These are phyloP conservation scores for Hyparrhenia diplandra DNA, from an alignment of 176 grass and related monocot species.

Conservation along the genomic window DNA sequence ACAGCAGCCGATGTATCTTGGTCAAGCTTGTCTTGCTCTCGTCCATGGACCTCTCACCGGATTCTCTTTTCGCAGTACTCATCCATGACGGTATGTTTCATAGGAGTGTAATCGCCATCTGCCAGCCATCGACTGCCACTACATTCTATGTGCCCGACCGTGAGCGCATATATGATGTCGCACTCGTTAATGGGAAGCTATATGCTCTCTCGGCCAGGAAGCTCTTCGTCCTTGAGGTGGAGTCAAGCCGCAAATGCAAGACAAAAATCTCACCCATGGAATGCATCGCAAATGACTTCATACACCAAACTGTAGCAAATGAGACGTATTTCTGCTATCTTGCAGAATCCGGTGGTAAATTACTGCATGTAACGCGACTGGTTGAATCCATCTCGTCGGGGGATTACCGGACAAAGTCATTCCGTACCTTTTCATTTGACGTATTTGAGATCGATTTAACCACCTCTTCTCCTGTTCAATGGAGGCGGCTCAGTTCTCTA, in stretches of 20 bases:
- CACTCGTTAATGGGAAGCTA: background rate
- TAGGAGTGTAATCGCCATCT: background rate
- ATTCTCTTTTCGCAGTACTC: too few relatives aligned
- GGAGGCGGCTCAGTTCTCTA: background rate
- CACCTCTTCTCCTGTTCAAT: background rate
- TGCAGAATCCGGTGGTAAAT: background rate
- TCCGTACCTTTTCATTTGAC: background rate
- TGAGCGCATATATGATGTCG: background rate
- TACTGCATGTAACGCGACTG: background rate
- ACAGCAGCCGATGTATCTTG: too few relatives aligned
- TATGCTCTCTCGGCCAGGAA: background rate
- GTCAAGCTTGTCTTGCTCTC: background rate
- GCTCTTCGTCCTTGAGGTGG: background rate
- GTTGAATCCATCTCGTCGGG: background rate
- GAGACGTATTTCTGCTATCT: background rate
- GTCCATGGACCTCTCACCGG: background rate
- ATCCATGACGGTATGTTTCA: too few relatives aligned
- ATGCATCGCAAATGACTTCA: background rate
- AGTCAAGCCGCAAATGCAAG: too few relatives aligned
- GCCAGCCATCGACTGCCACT: background rate
- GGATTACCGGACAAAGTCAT: background rate
- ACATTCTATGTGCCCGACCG: background rate
- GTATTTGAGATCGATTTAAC: background rate
- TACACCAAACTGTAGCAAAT: too few relatives aligned
- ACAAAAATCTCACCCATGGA: background rate